phyloP scores from a whole-genome alignment of 805 yeast genomes.

The Hanseniaspora clermontiae region DNA sequence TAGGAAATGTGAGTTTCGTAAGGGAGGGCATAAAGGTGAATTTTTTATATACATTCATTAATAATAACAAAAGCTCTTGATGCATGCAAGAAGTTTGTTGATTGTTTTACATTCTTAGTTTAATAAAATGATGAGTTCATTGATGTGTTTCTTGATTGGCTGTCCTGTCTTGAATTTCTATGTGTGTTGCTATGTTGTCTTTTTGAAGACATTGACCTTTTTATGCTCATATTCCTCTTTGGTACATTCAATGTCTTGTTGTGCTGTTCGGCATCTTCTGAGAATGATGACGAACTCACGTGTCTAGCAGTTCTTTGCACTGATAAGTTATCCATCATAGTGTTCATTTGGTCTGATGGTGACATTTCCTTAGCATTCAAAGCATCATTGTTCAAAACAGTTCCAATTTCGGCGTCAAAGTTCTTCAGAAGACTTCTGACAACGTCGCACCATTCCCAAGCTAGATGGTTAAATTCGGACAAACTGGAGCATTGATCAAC shows the following conservation, averaged over 20 bases:
- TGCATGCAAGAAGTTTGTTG: neutral
- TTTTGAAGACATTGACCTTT: neutral
- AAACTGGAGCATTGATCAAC: constrained; percentile 21
- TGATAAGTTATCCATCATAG: neutral
- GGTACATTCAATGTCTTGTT: neutral
- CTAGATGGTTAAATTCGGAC: constrained; percentile 20
- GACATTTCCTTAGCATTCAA: constrained; percentile 13
- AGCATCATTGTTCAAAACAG: constrained; percentile 19
- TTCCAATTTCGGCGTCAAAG: constrained; percentile 17
- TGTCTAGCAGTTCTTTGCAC: neutral
- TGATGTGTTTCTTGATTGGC: neutral
- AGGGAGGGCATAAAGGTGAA: neutral
- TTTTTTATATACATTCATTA: no score
- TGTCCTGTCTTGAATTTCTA: neutral
- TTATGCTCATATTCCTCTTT: constrained; percentile 6
- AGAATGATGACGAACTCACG: neutral
- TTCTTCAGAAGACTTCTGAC: constrained; percentile 17
- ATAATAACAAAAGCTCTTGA: neutral
- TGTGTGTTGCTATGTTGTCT: neutral
- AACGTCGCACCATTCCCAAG: constrained; percentile 22
- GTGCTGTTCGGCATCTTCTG: neutral
- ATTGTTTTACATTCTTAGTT: neutral
- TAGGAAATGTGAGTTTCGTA: no score
- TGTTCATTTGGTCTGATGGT: neutral
- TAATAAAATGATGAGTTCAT: constrained; percentile 6